Base-by-base conservation (phyloP, 225 moss, liverwort and hornwort genomes). In the Thuidium tamariscinum region DNA sequence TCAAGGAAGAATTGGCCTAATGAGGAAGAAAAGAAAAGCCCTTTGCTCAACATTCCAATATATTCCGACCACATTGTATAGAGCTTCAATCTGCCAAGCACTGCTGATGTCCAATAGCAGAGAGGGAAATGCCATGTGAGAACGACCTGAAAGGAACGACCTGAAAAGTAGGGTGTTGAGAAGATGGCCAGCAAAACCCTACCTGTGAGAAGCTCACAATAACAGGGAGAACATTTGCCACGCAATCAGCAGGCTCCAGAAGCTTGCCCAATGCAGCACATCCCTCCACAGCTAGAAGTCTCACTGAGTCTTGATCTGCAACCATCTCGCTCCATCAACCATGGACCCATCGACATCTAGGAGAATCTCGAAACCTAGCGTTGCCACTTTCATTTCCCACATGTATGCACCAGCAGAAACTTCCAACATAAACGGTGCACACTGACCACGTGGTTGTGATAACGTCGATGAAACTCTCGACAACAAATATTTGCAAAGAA, bases 291-390 rank as follows among this genome's bases (percentile, higher is more conserved):
- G 98, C 96, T 83, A 98, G 85, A 87, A 98, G 91, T 92, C 98
- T 96, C 91, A 98, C 98, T 49, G 98, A 98, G 74, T 98, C 98
- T 92, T 98, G 98, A 95, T 98, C 96, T 96, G 95, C 86, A 88
- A 79, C 78, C 87, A 73, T 88, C 29, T 76, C 21, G 34, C 73
- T 64, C 56, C 30, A 26, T 92, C 61, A 91, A 72, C 46, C 26
- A 68, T 25, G 37, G 30, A 79, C 27, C 62, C 16, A 82, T 66
- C 27, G 42, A 74, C 61, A 41, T 69, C 41, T 67, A 68, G 32
- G 41, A 82, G 46, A 44, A 41, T 27, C 49, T 48, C 41, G 52
- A 26, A 59, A 67, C 82, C 76, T 74, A 75, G 25, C 37, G 30
- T 42, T 85, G 37, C 26, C 44, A 82, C 25, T 55, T 68, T n/a